Percentiles rank a stretch among this genome's conserved stretches.
Conservation (phyloP, 805 yeast species). For the Ascoidea rubescens region DNA sequence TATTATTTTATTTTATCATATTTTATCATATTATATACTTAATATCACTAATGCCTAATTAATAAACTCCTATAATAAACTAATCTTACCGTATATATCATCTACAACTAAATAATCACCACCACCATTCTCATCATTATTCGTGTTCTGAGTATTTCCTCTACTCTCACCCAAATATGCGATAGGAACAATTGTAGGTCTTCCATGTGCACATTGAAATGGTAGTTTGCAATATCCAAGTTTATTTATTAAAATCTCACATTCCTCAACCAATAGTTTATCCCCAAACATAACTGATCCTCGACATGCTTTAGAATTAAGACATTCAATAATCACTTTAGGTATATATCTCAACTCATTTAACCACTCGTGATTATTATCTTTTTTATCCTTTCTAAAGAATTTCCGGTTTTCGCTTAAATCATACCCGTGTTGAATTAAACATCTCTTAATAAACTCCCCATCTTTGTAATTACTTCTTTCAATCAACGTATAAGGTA, state of each 20-base stretch:
- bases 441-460: slow-evolving; percentile 20
- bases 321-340: slow-evolving; percentile 28
- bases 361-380: slow-evolving; percentile 22
- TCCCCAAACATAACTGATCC: slow-evolving; percentile 65
- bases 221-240: slow-evolving; percentile 43
- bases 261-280: slow-evolving; percentile 25
- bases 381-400: not conserved
- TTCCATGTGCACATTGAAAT: slow-evolving; percentile 76
- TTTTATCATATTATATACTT: too few species aligned
- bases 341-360: slow-evolving; percentile 31
- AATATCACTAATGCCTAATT: too few species aligned
- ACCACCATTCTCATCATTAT: too few species aligned
- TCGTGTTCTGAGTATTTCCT: not conserved
- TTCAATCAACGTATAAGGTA: slow-evolving; percentile 28
- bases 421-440: slow-evolving; percentile 32
- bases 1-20: too few species aligned
- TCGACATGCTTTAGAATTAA: slow-evolving; percentile 54
- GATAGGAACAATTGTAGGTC: slow-evolving; percentile 58
- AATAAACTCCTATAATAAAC: too few species aligned
- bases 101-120: too few species aligned
- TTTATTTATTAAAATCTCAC: slow-evolving; percentile 26
- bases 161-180: slow-evolving; percentile 12
- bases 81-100: too few species aligned
- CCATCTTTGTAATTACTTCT: slow-evolving; percentile 18
- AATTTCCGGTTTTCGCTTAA: slow-evolving; percentile 20